Evolutionary conservation across 2,329 filamentous ascomycete genomes (phyloP).

Genomic region (Venturia pyrina): DNA sequence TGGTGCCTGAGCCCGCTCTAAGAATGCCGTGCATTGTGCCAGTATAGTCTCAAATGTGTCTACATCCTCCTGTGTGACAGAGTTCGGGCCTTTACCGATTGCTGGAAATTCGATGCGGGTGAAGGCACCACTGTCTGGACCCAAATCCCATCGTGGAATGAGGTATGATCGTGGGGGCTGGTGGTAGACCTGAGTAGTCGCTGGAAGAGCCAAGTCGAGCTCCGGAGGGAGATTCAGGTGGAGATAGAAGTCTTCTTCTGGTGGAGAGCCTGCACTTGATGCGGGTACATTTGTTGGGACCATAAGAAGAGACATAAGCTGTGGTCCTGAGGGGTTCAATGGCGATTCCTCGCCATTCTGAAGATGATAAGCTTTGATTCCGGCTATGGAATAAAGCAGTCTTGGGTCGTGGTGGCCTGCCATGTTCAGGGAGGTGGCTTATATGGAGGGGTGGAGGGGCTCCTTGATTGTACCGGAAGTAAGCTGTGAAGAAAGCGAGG

Average conservation of each 20-base stretch:
- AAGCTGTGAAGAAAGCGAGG: background rate
- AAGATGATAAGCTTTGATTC: constrained; percentile 86
- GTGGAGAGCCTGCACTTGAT: constrained; percentile 38
- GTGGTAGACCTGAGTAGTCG: constrained; percentile 95
- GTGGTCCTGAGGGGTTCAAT: constrained; percentile 75
- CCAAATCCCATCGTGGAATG: constrained; percentile 90
- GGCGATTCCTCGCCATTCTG: constrained; percentile 75
- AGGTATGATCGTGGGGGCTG: constrained; percentile 88
- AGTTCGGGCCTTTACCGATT: constrained; percentile 51
- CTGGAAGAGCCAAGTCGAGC: constrained; percentile 84
- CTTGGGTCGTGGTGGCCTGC: constrained; percentile 43
- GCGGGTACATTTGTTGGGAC: constrained; percentile 75
- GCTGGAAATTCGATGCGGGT: constrained; percentile 84
- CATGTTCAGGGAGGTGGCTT: background rate
- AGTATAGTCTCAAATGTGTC: constrained; percentile 97
- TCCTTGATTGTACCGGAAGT: background rate
- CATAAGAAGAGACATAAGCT: constrained; percentile 91
- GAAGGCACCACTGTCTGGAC: constrained; percentile 79
- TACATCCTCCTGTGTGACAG: constrained; percentile 77
- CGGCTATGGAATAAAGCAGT: constrained; percentile 54
- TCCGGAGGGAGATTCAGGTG: constrained; percentile 91
- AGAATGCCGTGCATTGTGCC: constrained; percentile 93
- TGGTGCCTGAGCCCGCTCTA: constrained; percentile 67
- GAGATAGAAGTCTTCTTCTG: constrained; percentile 82
- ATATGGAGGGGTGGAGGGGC: background rate